Conservation (phyloP, 345 rosid genomes). For the Citrus inodora region DNA sequence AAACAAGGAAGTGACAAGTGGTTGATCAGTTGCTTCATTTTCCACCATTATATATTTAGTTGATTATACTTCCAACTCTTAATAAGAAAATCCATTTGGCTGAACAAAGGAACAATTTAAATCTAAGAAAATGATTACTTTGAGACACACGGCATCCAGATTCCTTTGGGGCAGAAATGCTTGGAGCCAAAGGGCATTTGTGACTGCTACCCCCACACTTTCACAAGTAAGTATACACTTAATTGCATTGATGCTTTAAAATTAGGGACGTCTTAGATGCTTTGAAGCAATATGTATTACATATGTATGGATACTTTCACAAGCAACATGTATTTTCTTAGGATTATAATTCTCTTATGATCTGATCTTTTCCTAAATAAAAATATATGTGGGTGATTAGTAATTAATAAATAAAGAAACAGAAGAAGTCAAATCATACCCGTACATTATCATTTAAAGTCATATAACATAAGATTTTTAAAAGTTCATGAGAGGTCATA, state of each 20-base stretch:
- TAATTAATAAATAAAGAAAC: no score
- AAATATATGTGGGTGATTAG: no score
- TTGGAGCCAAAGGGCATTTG: constrained; percentile 17
- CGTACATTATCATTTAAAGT: no score
- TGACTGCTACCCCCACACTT: constrained; percentile 17
- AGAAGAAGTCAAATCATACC: no score
- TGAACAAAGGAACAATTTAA: neutral
- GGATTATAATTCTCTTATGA: no score
- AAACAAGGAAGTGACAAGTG: constrained; percentile 7
- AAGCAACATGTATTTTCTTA: no score
- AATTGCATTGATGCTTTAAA: neutral
- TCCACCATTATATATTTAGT: neutral
- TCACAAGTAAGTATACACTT: constrained; percentile 14
- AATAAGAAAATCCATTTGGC: neutral
- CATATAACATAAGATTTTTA: no score
- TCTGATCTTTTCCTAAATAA: fast-evolving
- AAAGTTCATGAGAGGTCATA: no score
- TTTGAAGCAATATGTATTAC: no score
- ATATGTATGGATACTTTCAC: no score
- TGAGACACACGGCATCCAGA: constrained; percentile 10
- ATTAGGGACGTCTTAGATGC: neutral
- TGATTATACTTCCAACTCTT: neutral
- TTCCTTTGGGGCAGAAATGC: neutral
- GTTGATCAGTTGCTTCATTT: neutral
- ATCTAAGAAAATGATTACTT: constrained; percentile 16